These are phyloP conservation scores for Aspergillus terreus DNA, from an alignment of 2,329 filamentous ascomycete species.

Conservation along the genomic window DNA sequence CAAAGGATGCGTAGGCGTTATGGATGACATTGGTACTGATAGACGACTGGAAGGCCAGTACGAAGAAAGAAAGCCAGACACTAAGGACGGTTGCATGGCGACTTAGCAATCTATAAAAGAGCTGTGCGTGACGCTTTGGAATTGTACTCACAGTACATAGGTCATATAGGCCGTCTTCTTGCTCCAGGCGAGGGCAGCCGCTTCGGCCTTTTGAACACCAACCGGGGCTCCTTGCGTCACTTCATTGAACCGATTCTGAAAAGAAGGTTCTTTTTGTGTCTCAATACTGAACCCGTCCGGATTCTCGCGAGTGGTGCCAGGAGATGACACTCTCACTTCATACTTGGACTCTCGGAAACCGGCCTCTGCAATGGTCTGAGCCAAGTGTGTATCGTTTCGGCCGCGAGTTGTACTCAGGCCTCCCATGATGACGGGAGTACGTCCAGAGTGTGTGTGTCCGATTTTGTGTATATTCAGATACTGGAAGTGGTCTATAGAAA, in stretches of 20 bases:
- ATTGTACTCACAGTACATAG: slow-evolving; percentile 28
- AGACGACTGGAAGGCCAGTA: slow-evolving; percentile 43
- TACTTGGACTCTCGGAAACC: slow-evolving; percentile 5
- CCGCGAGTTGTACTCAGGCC: slow-evolving; percentile 4
- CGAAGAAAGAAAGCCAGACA: slow-evolving; percentile 48
- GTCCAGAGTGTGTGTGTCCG: neutral
- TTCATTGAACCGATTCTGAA: neutral
- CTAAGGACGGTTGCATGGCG: slow-evolving; percentile 14
- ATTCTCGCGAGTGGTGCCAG: neutral
- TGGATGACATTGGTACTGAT: slow-evolving; percentile 44
- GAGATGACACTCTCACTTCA: slow-evolving; percentile 1
- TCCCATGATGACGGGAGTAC: slow-evolving; percentile 1
- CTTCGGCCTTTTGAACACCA: slow-evolving; percentile 38
- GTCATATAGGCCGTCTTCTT: slow-evolving; percentile 33
- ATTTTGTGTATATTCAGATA: too few species aligned
- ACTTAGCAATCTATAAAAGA: neutral
- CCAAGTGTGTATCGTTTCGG: slow-evolving; percentile 8
- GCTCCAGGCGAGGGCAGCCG: slow-evolving; percentile 45
- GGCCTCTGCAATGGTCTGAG: slow-evolving; percentile 4
- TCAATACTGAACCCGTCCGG: slow-evolving; percentile 4
- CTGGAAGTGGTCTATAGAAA: too few species aligned
- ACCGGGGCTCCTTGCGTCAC: slow-evolving; percentile 8
- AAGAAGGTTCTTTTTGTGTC: neutral
- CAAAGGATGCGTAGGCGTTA: slow-evolving; percentile 52
- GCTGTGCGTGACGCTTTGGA: too few species aligned